Evolutionary conservation across 148 eudicot species (phyloP), one percentile per base, ranked within the genome.

Genomic region (Hydrangea macrophylla): DNA sequence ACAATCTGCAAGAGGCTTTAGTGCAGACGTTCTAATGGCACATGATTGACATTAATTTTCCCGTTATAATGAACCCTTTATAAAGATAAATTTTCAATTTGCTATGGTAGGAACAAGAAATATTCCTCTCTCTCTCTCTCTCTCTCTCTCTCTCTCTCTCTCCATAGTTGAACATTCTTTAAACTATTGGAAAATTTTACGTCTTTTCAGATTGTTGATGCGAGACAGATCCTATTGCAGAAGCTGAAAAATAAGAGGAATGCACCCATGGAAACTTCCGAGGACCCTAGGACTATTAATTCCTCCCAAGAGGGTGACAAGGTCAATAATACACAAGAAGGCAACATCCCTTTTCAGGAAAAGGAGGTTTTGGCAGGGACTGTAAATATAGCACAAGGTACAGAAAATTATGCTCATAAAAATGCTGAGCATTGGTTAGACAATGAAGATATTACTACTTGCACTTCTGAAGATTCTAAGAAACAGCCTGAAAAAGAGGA

Each of bases 201-300:
- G 72, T 44, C 25, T 58, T 30, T 83, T 57, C 75, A 91, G 95
- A 79, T 83, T 68, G 67, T 80, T 73, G 75, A 84, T 75, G 81
- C 84, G 68, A 81, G 88, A 60, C 78, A 72, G 48, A 73, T 67
- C 30, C 73, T 88, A 63, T 64, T 88, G 65, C 61, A 55, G 70
- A 75, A 78, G 76, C 83, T 84, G 74, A 67, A 44, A 62, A 72
- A 73, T 58, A 81, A 78, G 70, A 82, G 58, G 68, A 67, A 68
- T 62, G 54, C 69, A 50, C 70, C 67, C 18, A 62, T 35, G 27
- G 75, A 62, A 28, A 65, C 63, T 59, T 70, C 89, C 23, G 80
- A 78, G 26, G 68, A 71, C 26, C 58, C 75, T 13, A 65, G 71
- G 61, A 55, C 33, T 3, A 59, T 48, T 5, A 51, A 54, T 44